These are phyloP conservation scores for Microbotryum violaceum DNA, from an alignment of 1,284 basidiomycete genomes.

Conservation along the genomic window DNA sequence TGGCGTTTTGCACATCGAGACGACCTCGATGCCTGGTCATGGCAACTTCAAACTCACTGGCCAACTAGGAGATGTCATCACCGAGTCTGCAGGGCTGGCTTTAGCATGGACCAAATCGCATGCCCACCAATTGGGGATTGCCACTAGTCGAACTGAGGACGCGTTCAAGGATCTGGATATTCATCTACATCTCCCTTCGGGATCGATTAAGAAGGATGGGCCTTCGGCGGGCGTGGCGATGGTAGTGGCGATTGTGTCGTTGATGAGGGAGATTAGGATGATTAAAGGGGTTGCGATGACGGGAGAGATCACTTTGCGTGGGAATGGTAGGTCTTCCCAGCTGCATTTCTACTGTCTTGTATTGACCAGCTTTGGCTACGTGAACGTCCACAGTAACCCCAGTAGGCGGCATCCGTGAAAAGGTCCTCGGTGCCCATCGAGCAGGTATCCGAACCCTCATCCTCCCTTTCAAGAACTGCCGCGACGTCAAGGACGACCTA, in stretches of 20 bases:
- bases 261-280: conserved; percentile 21
- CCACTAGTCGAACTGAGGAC: conserved; percentile 58
- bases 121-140: conserved; percentile 71
- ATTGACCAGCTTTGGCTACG: not conserved
- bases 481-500: conserved; percentile 77
- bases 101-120: conserved; percentile 63
- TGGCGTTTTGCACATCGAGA: conserved; percentile 55
- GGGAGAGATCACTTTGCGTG: conserved; percentile 63
- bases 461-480: conserved; percentile 69
- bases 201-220: conserved; percentile 83
- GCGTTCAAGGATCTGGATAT: conserved; percentile 71
- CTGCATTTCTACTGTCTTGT: conserved; percentile 57
- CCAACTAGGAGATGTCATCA: conserved; percentile 61
- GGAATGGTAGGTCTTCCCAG: conserved; percentile 61
- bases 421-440: conserved; percentile 72
- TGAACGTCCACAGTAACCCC: conserved; percentile 51
- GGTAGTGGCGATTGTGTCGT: conserved; percentile 61
- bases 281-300: conserved; percentile 59
- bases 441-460: conserved; percentile 73
- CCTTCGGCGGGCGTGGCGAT: conserved; percentile 83
- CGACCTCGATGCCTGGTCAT: conserved; percentile 27
- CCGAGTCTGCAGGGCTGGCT: conserved; percentile 79
- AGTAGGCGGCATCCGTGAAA: conserved; percentile 76
- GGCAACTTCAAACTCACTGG: conserved; percentile 31
- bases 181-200: conserved; percentile 75